Percentiles rank a stretch among this genome's conserved stretches.
phyloP scores from a whole-genome alignment of 495 filamentous ascomycete species.

The Monascus purpureus region DNA sequence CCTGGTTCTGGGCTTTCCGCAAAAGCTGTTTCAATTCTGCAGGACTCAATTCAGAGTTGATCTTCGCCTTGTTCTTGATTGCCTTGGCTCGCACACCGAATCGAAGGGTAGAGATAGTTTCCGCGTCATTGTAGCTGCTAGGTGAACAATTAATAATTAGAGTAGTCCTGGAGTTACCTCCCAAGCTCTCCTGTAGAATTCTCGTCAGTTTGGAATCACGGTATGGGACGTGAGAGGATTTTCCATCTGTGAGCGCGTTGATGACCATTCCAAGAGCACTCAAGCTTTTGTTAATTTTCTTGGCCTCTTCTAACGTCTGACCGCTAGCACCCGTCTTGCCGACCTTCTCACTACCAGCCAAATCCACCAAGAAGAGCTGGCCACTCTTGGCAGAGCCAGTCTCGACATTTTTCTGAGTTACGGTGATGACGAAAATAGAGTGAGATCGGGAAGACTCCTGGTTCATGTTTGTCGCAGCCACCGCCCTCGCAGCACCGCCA shows the following conservation, averaged over 20 bases:
- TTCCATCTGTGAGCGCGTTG: conserved; percentile 92
- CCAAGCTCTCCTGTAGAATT: conserved; percentile 90
- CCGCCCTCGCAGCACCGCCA: conserved; percentile 74
- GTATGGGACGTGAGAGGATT: conserved; percentile 95
- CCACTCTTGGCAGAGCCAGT: conserved; percentile 94
- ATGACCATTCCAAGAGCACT: conserved; percentile 98
- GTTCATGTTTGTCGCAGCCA: conserved; percentile 99
- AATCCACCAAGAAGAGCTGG: conserved; percentile 90
- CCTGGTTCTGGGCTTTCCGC: conserved; percentile 81
- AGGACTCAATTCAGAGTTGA: conserved; percentile 94
- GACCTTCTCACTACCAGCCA: conserved; percentile 96
- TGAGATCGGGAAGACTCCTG: conserved; percentile 96
- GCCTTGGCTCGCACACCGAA: conserved; percentile 96
- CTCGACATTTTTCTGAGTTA: conserved; percentile 96
- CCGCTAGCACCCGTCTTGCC: conserved; percentile 97
- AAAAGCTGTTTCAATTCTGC: conserved; percentile 84
- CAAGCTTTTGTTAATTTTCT: conserved; percentile 99
- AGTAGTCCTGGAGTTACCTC: conserved; percentile 93
- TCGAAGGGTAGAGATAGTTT: conserved; percentile 83
- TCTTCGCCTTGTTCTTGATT: conserved; percentile 99
- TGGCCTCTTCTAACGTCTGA: conserved; percentile 94
- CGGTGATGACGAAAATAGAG: conserved; percentile 94
- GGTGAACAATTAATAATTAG: conserved; percentile 98
- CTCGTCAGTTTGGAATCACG: conserved; percentile 96
- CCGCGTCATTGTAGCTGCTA: conserved; percentile 93